A percentile compares a stretch with the other conserved stretches of the same genome.
Evolutionary conservation across 192 early-diverging fungal species (phyloP).

Genomic region (Mortierella claussenii): DNA sequence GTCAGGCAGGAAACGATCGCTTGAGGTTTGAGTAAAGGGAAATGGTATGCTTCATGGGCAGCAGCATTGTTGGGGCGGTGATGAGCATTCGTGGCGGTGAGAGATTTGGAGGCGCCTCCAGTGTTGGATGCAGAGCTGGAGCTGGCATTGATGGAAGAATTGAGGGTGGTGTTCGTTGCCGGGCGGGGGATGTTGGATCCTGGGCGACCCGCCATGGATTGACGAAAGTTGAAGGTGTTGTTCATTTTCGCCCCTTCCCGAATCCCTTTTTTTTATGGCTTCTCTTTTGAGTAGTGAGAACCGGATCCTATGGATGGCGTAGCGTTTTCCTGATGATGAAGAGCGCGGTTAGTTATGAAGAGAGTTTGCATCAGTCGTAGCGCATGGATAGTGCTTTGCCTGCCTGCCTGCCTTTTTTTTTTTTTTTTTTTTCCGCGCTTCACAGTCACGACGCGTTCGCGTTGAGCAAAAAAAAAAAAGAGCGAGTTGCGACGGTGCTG

Average conservation of each 20-base stretch:
- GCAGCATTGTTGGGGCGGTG: no score
- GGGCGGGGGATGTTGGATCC: conserved; percentile 45
- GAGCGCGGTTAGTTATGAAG: no score
- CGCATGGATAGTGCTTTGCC: not conserved
- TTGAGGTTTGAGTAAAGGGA: conserved; percentile 75
- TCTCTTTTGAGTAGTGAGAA: not conserved
- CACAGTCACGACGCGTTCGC: not conserved
- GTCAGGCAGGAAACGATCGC: conserved; percentile 81
- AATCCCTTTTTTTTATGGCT: not conserved
- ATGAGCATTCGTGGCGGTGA: no score
- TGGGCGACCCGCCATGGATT: conserved; percentile 18
- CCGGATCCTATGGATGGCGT: no score
- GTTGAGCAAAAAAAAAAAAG: not conserved
- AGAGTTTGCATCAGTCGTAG: no score
- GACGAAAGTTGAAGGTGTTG: conserved; percentile 17
- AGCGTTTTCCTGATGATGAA: no score
- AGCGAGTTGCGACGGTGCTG: not conserved
- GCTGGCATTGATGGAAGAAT: not conserved
- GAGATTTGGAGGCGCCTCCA: no score
- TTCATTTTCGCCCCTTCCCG: not conserved
- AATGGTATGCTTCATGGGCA: conserved; percentile 48
- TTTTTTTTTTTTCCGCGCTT: not conserved
- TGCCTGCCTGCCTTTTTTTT: not conserved
- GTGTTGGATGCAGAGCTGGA: not conserved
- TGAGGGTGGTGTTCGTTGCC: not conserved